Percentiles rank a stretch among this genome's conserved stretches.
phyloP scores from a whole-genome alignment of 768 basidiomycete species.

The Hygrophorus pudorinus region DNA sequence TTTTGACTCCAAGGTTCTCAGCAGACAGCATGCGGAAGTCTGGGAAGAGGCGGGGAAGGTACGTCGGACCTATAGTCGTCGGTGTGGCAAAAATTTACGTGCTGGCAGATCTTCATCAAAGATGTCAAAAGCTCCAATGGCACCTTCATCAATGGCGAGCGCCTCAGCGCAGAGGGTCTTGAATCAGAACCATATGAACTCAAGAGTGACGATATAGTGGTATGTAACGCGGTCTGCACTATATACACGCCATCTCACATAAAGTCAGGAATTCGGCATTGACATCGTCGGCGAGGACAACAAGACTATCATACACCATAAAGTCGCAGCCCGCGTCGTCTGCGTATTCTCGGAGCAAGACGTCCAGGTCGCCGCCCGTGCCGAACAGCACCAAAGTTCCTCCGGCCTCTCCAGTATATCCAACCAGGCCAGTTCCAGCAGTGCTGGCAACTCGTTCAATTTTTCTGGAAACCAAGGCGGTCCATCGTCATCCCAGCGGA shows the following conservation, averaged over 20 bases:
- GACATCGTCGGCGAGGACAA: slow-evolving; percentile 99
- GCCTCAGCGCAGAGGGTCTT: slow-evolving; percentile 79
- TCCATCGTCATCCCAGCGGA: slow-evolving; percentile 32
- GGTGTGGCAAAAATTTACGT: slow-evolving; percentile 9
- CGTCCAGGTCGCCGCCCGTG: slow-evolving; percentile 59
- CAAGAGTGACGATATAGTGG: slow-evolving; percentile 92
- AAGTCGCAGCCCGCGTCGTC: slow-evolving; percentile 90
- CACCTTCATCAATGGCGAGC: slow-evolving; percentile 94
- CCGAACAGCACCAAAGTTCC: slow-evolving; percentile 39
- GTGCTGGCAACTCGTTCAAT: slow-evolving; percentile 22
- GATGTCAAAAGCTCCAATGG: slow-evolving; percentile 98
- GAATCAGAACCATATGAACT: slow-evolving; percentile 92
- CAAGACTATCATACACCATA: slow-evolving; percentile 96
- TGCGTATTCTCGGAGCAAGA: slow-evolving; percentile 87
- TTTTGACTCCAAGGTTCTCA: slow-evolving; percentile 92
- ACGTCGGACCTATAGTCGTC: slow-evolving; percentile 11
- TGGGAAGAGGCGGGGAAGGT: slow-evolving; percentile 92
- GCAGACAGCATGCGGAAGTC: slow-evolving; percentile 94
- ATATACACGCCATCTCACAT: slow-evolving; percentile 6
- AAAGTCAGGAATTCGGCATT: slow-evolving; percentile 88
- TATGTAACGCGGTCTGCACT: slow-evolving; percentile 32
- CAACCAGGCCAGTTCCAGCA: slow-evolving; percentile 12
- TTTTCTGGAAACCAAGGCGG: slow-evolving; percentile 15
- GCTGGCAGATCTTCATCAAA: slow-evolving; percentile 83
- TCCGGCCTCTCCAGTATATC: slow-evolving; percentile 5